Conservation (phyloP, 768 basidiomycete genomes). For the Termitomyces sp. region DNA sequence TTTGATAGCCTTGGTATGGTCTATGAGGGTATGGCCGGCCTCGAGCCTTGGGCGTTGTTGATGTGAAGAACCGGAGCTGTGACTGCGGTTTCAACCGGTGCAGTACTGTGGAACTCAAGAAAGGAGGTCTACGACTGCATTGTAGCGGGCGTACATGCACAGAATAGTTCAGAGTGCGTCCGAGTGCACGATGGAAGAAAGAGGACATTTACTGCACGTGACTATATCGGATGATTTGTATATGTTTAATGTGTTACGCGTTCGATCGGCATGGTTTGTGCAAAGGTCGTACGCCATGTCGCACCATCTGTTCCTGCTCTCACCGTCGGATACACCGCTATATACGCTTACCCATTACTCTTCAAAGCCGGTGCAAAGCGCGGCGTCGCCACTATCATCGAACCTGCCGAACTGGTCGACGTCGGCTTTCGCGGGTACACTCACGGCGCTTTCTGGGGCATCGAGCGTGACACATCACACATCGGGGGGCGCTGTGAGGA, state of each 20-base stretch:
- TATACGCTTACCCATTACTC: constrained; percentile 83
- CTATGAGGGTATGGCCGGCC: constrained; percentile 15
- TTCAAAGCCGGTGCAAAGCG: constrained; percentile 57
- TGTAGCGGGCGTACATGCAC: constrained; percentile 1
- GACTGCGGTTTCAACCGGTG: not conserved
- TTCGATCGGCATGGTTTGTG: not conserved
- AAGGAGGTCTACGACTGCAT: constrained; percentile 4
- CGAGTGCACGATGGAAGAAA: constrained; percentile 7
- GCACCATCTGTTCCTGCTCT: constrained; percentile 80
- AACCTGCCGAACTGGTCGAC: constrained; percentile 90
- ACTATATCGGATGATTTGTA: not conserved
- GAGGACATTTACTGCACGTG: constrained; percentile 7
- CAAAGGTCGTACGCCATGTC: constrained; percentile 46
- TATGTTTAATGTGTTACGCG: constrained; percentile 7
- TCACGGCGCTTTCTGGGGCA: constrained; percentile 83
- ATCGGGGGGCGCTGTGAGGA: constrained; percentile 55
- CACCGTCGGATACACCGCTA: constrained; percentile 82
- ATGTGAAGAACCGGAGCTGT: constrained; percentile 8
- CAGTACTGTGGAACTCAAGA: not conserved
- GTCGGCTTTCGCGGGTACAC: constrained; percentile 84
- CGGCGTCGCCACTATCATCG: constrained; percentile 65
- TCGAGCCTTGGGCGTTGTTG: constrained; percentile 1
- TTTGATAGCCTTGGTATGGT: not conserved
- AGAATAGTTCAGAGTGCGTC: not conserved
- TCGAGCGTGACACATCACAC: constrained; percentile 69